Percentiles rank a stretch among this genome's conserved stretches.
phyloP scores from a whole-genome alignment of 2,329 filamentous ascomycete species.

The Septoria linicola region DNA sequence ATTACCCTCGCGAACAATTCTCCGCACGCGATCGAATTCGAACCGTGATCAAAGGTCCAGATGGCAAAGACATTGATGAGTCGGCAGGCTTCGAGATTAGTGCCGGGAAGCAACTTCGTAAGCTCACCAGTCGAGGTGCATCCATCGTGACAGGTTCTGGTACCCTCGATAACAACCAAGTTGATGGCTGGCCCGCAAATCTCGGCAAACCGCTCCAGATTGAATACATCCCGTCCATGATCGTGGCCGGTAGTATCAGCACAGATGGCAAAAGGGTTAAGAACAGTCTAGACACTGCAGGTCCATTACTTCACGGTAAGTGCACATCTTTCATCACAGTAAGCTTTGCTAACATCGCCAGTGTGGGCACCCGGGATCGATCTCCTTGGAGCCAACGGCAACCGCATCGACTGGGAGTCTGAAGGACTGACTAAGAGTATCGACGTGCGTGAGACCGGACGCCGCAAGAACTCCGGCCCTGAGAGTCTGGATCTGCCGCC shows the following conservation, averaged over 20 bases:
- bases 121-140: not conserved
- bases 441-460: too few species aligned
- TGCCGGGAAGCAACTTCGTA: not conserved
- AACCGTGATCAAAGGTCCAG: too few species aligned
- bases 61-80: not conserved
- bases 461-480: too few species aligned
- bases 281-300: not conserved
- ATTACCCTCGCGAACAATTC: too few species aligned
- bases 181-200: not conserved
- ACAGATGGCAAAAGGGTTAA: not conserved
- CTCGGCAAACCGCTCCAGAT: not conserved
- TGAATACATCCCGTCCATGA: not conserved
- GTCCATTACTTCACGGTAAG: not conserved
- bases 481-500: too few species aligned
- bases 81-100: not conserved
- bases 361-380: too few species aligned
- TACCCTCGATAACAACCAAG: not conserved
- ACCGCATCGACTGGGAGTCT: too few species aligned
- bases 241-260: not conserved
- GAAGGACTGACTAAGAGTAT: too few species aligned
- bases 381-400: too few species aligned
- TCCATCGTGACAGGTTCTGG: not conserved
- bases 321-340: not conserved
- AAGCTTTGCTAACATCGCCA: not conserved
- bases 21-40: too few species aligned